Evolutionary conservation across 345 rosid genomes (phyloP).

Genomic region (Syzygium oleosum): DNA sequence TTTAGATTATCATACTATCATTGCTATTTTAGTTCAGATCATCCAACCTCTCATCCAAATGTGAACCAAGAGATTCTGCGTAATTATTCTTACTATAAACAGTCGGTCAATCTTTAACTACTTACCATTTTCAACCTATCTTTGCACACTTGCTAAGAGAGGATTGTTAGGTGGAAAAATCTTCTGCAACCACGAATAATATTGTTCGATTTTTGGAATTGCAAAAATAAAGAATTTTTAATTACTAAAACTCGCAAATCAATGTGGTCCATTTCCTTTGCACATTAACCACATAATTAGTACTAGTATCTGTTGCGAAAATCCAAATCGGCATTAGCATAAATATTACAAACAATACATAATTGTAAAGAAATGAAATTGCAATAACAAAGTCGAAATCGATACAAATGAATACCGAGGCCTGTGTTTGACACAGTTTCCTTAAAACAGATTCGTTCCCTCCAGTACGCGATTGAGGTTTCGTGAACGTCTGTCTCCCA

Average conservation of each 20-base stretch:
- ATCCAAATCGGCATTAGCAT: no score
- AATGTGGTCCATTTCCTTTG: background rate
- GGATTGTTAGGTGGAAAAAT: background rate
- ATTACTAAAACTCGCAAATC: background rate
- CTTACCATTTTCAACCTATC: background rate
- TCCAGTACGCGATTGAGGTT: no score
- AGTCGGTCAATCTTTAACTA: background rate
- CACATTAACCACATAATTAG: background rate
- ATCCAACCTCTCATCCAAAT: background rate
- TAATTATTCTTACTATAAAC: background rate
- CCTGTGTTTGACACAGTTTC: no score
- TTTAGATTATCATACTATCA: background rate
- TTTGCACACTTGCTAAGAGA: background rate
- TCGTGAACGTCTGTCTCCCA: no score
- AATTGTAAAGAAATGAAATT: no score
- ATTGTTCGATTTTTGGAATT: background rate
- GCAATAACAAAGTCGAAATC: no score
- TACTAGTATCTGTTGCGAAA: background rate
- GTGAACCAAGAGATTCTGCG: background rate
- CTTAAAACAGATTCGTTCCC: no score
- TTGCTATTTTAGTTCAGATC: background rate
- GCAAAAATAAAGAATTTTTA: background rate
- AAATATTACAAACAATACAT: no score
- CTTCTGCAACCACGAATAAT: background rate
- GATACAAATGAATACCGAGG: no score